These are phyloP conservation scores for Dothistroma pini DNA, from an alignment of 2,329 filamentous ascomycete species.

Conservation along the genomic window DNA sequence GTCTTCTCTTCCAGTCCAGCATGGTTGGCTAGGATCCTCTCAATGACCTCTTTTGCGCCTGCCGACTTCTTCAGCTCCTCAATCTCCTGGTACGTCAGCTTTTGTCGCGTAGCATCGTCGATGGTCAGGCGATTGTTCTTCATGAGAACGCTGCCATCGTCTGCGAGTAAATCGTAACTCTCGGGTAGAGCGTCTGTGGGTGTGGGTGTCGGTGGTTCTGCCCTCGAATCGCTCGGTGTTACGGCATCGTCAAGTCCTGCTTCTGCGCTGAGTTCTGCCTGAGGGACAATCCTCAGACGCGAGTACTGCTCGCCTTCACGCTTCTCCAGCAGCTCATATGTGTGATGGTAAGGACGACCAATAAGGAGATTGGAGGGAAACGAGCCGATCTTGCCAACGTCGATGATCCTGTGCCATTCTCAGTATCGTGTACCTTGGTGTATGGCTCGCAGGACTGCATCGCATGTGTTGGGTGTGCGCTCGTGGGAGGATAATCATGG, in stretches of 20 bases:
- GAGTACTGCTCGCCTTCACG: conserved; percentile 61
- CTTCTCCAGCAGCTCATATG: conserved; percentile 81
- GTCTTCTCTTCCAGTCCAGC: conserved; percentile 92
- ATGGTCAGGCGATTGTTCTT: conserved; percentile 62
- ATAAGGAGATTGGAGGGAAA: conserved; percentile 88
- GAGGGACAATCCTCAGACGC: conserved; percentile 71
- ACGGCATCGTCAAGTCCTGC: conserved; percentile 56
- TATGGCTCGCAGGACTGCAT: conserved; percentile 29
- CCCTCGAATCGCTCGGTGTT: conserved; percentile 37
- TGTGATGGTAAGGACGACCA: conserved; percentile 85
- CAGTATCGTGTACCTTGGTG: conserved; percentile 23
- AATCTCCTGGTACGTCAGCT: conserved; percentile 67
- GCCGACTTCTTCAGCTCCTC: conserved; percentile 66
- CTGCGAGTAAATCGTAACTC: conserved; percentile 46
- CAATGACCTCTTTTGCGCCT: conserved; percentile 82
- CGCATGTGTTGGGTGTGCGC: conserved; percentile 25
- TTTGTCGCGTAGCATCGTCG: conserved; percentile 67
- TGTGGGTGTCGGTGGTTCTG: conserved; percentile 24
- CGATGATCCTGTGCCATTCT: conserved; percentile 63
- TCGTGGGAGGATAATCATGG: conserved; percentile 2
- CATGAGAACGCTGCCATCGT: conserved; percentile 49
- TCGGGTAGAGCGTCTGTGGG: conserved; percentile 30
- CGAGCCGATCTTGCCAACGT: conserved; percentile 85
- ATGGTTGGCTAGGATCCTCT: conserved; percentile 88
- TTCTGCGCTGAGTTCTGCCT: conserved; percentile 79